Conservation (phyloP, 1,139 yeast species). For the Pneumocystis oryctolagi region DNA sequence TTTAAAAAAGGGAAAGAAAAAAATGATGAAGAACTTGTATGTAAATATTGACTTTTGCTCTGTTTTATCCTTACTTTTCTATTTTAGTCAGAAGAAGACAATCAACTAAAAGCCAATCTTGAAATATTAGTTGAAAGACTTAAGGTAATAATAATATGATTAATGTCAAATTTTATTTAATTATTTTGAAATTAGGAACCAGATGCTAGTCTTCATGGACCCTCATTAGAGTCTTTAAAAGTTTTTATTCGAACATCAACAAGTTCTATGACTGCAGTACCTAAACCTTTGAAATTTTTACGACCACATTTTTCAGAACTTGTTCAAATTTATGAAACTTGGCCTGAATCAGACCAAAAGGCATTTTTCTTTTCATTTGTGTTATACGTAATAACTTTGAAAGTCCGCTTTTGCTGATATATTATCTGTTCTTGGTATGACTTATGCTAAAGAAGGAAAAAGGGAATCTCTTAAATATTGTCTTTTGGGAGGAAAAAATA, state of each 20-base stretch:
- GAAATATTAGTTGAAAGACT: slow-evolving; percentile 76
- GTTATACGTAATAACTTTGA: background rate
- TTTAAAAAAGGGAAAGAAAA: slow-evolving; percentile 3
- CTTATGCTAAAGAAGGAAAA: slow-evolving; percentile 72
- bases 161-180: background rate
- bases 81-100: slow-evolving; percentile 71
- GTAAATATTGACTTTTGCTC: background rate
- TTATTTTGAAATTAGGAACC: slow-evolving; percentile 23
- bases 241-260: slow-evolving; percentile 79
- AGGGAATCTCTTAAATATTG: slow-evolving; percentile 74
- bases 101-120: slow-evolving; percentile 69
- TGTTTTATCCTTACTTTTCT: background rate
- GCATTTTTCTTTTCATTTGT: slow-evolving; percentile 4
- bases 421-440: slow-evolving; percentile 87
- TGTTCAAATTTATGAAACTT: slow-evolving; percentile 47
- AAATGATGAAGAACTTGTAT: slow-evolving; percentile 6
- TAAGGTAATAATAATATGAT: slow-evolving; percentile 21
- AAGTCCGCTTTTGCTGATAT: slow-evolving; percentile 49
- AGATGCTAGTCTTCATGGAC: slow-evolving; percentile 37
- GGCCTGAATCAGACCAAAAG: slow-evolving; percentile 33
- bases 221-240: slow-evolving; percentile 55
- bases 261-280: slow-evolving; percentile 98
- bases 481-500: slow-evolving; percentile 41
- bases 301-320: slow-evolving; percentile 70
- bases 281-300: slow-evolving; percentile 89